phyloP scores from a whole-genome alignment of 805 yeast species.

The Metschnikowia lachancei region DNA sequence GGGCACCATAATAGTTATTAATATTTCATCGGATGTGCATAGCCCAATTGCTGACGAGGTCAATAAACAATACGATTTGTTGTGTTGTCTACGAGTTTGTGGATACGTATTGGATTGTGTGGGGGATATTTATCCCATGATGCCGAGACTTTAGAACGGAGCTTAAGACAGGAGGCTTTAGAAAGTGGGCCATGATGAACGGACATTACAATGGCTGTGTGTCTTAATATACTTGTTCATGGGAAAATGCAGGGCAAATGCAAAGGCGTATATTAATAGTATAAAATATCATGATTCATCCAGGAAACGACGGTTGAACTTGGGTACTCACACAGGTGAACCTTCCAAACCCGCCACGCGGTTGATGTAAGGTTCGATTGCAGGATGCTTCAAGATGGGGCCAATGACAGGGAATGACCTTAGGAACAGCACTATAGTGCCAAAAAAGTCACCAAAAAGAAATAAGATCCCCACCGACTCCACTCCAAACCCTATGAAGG shows the following conservation, averaged over 20 bases:
- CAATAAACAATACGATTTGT: constrained; percentile 16
- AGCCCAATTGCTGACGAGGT: constrained; percentile 6
- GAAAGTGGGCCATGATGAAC: no score
- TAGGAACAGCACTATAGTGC: constrained; percentile 81
- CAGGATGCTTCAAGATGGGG: constrained; percentile 75
- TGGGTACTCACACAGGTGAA: constrained; percentile 30
- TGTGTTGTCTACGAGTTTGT: constrained; percentile 17
- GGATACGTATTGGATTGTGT: constrained; percentile 12
- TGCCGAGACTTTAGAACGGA: constrained; percentile 5
- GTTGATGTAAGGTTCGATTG: constrained; percentile 66
- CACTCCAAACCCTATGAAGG: constrained; percentile 80
- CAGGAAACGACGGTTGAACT: no score
- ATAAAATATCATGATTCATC: neutral
- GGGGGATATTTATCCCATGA: neutral
- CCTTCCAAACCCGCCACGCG: constrained; percentile 43
- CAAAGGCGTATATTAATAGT: neutral
- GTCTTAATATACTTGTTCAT: no score
- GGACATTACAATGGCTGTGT: no score
- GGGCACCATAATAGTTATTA: neutral
- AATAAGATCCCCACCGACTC: constrained; percentile 90
- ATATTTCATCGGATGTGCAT: neutral
- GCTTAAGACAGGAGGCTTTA: no score
- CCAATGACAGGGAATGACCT: constrained; percentile 88
- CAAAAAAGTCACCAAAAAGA: constrained; percentile 86
- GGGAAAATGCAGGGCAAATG: no score